Conservation (phyloP, 495 filamentous ascomycete genomes). For the Talaromyces trachyspermus region DNA sequence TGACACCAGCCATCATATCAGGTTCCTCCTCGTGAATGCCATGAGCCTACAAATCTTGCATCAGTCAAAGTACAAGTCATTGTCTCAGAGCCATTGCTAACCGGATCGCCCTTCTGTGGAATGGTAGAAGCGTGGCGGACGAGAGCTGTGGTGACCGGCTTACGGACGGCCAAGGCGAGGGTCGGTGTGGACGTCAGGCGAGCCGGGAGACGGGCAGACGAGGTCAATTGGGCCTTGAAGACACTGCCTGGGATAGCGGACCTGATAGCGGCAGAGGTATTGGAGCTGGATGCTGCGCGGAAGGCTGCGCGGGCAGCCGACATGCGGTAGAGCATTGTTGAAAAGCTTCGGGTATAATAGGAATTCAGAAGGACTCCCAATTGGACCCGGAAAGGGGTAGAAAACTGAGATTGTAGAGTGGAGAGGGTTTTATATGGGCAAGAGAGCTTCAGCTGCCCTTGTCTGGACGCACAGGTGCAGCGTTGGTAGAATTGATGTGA, state of each 20-base stretch:
- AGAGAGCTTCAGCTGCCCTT: slow-evolving; percentile 1
- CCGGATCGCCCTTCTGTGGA: slow-evolving; percentile 3
- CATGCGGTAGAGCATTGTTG: slow-evolving; percentile 43
- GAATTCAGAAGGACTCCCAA: slow-evolving; percentile 21
- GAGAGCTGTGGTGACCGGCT: slow-evolving; percentile 46
- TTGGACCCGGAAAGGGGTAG: slow-evolving; percentile 23
- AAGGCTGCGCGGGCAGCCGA: slow-evolving; percentile 39
- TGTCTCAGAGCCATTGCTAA: background rate
- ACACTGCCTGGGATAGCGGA: slow-evolving; percentile 32
- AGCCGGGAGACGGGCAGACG: slow-evolving; percentile 30
- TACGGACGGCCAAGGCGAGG: slow-evolving; percentile 39
- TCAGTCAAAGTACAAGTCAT: slow-evolving; percentile 1
- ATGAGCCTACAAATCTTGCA: slow-evolving; percentile 13
- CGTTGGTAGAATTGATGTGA: slow-evolving; percentile 1
- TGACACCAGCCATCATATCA: slow-evolving; percentile 64
- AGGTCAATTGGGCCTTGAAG: slow-evolving; percentile 42
- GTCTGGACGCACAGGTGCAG: background rate
- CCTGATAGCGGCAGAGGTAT: slow-evolving; percentile 35
- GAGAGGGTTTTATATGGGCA: slow-evolving; percentile 24
- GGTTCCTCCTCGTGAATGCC: slow-evolving; percentile 33
- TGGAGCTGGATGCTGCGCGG: slow-evolving; percentile 41
- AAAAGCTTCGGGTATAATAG: slow-evolving; percentile 8
- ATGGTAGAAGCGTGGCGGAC: slow-evolving; percentile 37
- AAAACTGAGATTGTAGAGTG: slow-evolving; percentile 20
- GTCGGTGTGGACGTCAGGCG: slow-evolving; percentile 28